phyloP scores from a whole-genome alignment of 768 basidiomycete genomes.

The Agrocybe chaxingu region DNA sequence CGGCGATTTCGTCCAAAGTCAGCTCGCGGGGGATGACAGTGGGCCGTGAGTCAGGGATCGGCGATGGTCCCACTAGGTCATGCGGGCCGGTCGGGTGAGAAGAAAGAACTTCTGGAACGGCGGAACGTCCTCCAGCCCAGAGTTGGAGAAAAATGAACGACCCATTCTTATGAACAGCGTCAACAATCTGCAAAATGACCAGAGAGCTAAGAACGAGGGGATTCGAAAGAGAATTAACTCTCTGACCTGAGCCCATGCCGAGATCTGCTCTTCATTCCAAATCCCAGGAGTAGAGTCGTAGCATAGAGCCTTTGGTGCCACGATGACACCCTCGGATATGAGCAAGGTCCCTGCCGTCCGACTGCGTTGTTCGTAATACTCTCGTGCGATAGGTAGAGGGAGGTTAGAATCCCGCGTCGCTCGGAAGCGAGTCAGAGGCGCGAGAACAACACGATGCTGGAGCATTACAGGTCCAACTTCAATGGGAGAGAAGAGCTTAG shows the following conservation, averaged over 20 bases:
- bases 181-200: conserved; percentile 38
- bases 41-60: conserved; percentile 18
- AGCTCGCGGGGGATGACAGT: conserved; percentile 35
- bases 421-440: conserved; percentile 49
- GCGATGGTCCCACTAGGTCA: conserved; percentile 29
- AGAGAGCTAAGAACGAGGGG: background rate
- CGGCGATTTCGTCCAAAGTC: conserved; percentile 44
- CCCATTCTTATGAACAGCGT: conserved; percentile 33
- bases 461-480: conserved; percentile 38
- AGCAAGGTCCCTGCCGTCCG: conserved; percentile 48
- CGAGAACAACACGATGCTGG: conserved; percentile 49
- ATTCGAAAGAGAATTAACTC: conserved; percentile 10
- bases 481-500: conserved; percentile 44
- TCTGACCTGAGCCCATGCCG: conserved; percentile 51
- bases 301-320: conserved; percentile 49
- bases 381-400: conserved; percentile 30
- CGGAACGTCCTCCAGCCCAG: conserved; percentile 52
- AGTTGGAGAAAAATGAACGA: conserved; percentile 53
- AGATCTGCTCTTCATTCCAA: conserved; percentile 58
- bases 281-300: conserved; percentile 55
- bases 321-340: conserved; percentile 55
- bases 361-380: conserved; percentile 50
- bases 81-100: background rate
- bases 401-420: conserved; percentile 32
- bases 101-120: conserved; percentile 25